Evolutionary conservation across 306 rosid genomes (phyloP), one percentile per base, ranked within the genome.

Genomic region (Oxytropis ochrocephala): DNA sequence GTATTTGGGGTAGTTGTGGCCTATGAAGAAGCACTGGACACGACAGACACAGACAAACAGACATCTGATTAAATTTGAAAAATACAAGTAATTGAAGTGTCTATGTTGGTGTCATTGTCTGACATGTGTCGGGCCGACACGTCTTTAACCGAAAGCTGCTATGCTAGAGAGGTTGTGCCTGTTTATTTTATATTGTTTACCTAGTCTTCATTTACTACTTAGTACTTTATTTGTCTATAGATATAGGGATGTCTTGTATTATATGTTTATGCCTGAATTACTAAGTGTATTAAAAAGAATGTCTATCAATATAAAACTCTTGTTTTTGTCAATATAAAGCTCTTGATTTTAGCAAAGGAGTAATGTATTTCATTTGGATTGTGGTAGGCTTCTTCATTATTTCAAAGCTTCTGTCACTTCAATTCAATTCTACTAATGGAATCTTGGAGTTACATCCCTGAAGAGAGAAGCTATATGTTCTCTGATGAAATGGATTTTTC

Each of bases 391-490:
- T 46, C 36, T 64, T 64, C 53, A 73, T 32, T 27, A 71, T 47
- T 75, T 62, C 30, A 32, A 24, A 75, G 18, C 39, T 57, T 72
- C 69, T 59, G 68, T 41, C 41, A 14, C 81, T 58, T 61, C 27
- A 42, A 48, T 70, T 87, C 64, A 46, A 29, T 60, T 74, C 60
- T 51, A 29, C 29, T 67, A 39, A 90, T 90, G 96, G 95, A 87
- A 81, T 78, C 95, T 68, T 90, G 96, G 96, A 77, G 81, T 77
- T 79, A 74, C 21, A 68, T 75, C 64, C 70, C 84, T 64, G 96
- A 86, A 60, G 92, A 84, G 78, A 89, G 76, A 69, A 75, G 75
- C 67, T 70, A 54, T 77, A 77, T 89, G 75, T 67, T 85, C 73
- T 55, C 82, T 64, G 93, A 85, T 56, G 93, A 87, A 69, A 75